Evolutionary conservation across 2,329 filamentous ascomycete genomes (phyloP).

Genomic region (Colletotrichum phormii): DNA sequence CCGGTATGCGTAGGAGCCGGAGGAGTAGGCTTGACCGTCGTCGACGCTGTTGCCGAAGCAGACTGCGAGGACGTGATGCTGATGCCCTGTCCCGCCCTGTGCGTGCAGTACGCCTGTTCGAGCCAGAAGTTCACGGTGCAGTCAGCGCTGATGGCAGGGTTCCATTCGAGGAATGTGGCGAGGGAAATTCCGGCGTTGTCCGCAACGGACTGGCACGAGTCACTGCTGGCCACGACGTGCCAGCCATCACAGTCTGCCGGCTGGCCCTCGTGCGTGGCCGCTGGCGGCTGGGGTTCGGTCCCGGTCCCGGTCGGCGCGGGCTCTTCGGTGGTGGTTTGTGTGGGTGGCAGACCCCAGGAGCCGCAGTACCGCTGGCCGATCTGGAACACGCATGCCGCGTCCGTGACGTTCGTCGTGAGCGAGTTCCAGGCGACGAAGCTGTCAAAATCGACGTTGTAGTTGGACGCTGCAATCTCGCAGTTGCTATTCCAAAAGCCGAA

Average conservation of each 20-base stretch:
- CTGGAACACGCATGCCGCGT: slow-evolving; percentile 13
- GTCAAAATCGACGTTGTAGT: slow-evolving; percentile 30
- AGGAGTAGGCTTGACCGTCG: slow-evolving; percentile 17
- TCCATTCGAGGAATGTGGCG: slow-evolving; percentile 35
- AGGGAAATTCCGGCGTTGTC: slow-evolving; percentile 30
- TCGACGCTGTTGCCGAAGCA: background rate
- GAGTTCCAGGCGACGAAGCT: slow-evolving; percentile 38
- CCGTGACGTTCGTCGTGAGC: slow-evolving; percentile 28
- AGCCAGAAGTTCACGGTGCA: slow-evolving; percentile 42
- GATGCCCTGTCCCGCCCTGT: slow-evolving; percentile 11
- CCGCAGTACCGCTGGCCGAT: slow-evolving; percentile 5
- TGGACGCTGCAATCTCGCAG: slow-evolving; percentile 33
- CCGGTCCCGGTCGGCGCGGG: slow-evolving; percentile 9
- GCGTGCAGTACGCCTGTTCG: slow-evolving; percentile 42
- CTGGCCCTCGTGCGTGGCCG: slow-evolving; percentile 35
- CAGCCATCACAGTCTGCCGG: slow-evolving; percentile 37
- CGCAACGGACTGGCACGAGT: slow-evolving; percentile 33
- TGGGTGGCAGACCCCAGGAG: background rate
- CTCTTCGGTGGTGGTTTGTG: background rate
- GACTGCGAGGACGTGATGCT: background rate
- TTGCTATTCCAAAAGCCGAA: slow-evolving; percentile 31
- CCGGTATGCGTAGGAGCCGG: slow-evolving; percentile 37
- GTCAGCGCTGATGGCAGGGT: slow-evolving; percentile 39
- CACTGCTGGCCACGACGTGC: slow-evolving; percentile 35
- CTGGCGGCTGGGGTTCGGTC: slow-evolving; percentile 34